Conservation (phyloP, 2,329 filamentous ascomycete species). For the Beauveria sp. region DNA sequence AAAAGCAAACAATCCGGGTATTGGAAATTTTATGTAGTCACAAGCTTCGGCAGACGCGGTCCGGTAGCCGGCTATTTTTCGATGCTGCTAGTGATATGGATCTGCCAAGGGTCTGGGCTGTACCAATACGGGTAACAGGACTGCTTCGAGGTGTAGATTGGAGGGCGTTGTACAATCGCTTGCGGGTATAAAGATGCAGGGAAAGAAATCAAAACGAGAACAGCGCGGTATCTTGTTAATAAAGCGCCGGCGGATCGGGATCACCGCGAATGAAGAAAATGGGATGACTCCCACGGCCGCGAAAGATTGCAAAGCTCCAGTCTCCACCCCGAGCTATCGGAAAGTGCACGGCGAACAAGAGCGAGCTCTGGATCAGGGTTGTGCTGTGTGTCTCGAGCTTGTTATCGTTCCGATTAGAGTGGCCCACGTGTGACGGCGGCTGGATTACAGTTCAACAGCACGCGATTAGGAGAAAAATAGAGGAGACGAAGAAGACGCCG, state of each 20-base stretch:
- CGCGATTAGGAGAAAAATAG: neutral
- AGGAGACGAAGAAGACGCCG: too few relatives aligned
- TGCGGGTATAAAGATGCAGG: neutral
- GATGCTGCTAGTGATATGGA: neutral
- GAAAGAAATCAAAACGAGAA: neutral
- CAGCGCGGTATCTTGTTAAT: neutral
- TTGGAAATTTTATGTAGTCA: neutral
- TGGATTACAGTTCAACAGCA: neutral
- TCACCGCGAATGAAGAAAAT: neutral
- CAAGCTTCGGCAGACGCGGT: neutral
- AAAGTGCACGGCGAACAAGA: neutral
- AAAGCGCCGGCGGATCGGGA: neutral
- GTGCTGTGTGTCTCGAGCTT: neutral
- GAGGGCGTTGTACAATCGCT: neutral
- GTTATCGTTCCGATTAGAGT: neutral
- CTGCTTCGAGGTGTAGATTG: neutral
- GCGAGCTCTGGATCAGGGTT: neutral
- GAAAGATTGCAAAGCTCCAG: neutral
- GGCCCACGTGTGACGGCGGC: neutral
- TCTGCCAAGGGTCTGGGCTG: neutral
- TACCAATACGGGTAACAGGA: neutral
- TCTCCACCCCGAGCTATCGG: neutral
- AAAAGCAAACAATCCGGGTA: neutral
- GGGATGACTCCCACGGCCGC: neutral
- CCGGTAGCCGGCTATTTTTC: neutral